These are phyloP conservation scores for Vickermania ingenoplastis DNA, from an alignment of 208 protist species.

Conservation along the genomic window DNA sequence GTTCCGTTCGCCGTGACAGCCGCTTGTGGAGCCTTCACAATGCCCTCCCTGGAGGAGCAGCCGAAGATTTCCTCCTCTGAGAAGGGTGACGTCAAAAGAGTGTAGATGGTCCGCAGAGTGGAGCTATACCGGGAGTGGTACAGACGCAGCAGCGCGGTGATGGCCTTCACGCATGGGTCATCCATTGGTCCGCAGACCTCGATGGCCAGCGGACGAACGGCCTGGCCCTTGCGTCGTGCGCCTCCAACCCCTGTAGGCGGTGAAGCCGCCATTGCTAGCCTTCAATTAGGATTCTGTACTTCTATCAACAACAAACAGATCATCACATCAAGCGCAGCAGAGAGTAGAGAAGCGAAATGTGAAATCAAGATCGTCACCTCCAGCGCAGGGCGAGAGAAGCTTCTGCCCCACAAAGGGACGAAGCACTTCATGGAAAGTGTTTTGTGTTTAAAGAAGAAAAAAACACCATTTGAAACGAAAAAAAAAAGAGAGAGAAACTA, in stretches of 20 bases:
- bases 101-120: conserved; percentile 47
- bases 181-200: conserved; percentile 52
- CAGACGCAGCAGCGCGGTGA: conserved; percentile 30
- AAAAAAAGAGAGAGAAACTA: too few species aligned
- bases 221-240: background rate
- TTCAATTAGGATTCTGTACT: too few species aligned
- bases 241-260: background rate
- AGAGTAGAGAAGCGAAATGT: too few species aligned
- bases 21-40: conserved; percentile 10
- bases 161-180: conserved; percentile 18
- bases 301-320: too few species aligned
- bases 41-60: background rate
- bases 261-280: too few species aligned
- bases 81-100: conserved; percentile 23
- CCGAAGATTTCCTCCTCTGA: conserved; percentile 35
- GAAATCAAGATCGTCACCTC: too few species aligned
- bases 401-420: too few species aligned
- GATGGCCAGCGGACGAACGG: conserved; percentile 15
- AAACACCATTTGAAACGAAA: too few species aligned
- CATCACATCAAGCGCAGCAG: too few species aligned
- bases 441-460: too few species aligned
- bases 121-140: conserved; percentile 55
- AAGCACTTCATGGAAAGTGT: too few species aligned
- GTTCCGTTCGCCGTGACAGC: conserved; percentile 20
- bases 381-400: too few species aligned